Conservation (phyloP, 768 basidiomycete genomes). For the Russula earlei region DNA sequence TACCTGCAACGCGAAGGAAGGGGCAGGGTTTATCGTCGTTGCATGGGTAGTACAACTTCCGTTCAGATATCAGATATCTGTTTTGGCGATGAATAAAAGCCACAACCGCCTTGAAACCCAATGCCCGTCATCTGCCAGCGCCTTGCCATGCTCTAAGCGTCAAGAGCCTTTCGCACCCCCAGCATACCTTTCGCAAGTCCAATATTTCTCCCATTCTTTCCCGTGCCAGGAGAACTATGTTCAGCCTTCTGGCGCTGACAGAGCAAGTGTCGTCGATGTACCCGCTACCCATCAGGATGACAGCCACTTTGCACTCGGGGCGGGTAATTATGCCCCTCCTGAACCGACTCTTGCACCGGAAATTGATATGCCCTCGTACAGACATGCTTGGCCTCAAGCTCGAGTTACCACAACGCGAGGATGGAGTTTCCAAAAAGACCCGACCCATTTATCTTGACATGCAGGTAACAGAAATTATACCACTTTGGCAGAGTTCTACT, state of each 20-base stretch:
- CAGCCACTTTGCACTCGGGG: conserved; percentile 56
- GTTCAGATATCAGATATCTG: conserved; percentile 21
- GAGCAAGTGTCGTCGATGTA: conserved; percentile 75
- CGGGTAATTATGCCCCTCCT: conserved; percentile 41
- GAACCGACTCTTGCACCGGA: background rate
- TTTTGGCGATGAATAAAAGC: background rate
- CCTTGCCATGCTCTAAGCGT: conserved; percentile 48
- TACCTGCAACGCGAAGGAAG: background rate
- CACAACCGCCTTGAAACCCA: too few species aligned
- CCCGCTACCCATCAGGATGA: conserved; percentile 67
- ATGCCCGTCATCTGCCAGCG: background rate
- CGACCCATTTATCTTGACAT: conserved; percentile 97
- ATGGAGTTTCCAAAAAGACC: conserved; percentile 45
- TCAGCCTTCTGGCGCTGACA: conserved; percentile 73
- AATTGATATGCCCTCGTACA: conserved; percentile 26
- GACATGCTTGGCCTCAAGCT: conserved; percentile 89
- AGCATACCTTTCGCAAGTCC: conserved; percentile 25
- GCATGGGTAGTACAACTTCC: too few species aligned
- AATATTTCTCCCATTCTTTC: conserved; percentile 16
- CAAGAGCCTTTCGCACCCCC: conserved; percentile 39
- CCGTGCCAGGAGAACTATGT: conserved; percentile 48
- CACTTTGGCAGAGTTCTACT: background rate
- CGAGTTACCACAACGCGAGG: conserved; percentile 51
- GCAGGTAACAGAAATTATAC: conserved; percentile 47
- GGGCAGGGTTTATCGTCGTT: conserved; percentile 10